A percentile compares a stretch with the other conserved stretches of the same genome.
These are phyloP conservation scores for Globisporangium cederbergense DNA, from an alignment of 352 stramenopile genomes.

Conservation along the genomic window DNA sequence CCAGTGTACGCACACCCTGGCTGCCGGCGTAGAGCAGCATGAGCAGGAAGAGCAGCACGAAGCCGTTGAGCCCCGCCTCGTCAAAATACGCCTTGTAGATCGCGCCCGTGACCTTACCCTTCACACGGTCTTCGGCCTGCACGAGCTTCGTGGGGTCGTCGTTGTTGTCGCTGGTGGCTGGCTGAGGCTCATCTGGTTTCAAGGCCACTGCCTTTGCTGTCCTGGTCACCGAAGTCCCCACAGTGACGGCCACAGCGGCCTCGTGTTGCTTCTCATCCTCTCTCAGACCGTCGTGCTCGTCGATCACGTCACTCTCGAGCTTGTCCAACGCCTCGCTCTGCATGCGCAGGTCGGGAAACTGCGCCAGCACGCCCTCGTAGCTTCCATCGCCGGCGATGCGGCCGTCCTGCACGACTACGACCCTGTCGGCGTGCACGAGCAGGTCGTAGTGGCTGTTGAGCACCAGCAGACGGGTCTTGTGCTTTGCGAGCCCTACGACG, in stretches of 20 bases:
- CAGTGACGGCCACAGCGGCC: background rate
- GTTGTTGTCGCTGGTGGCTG: background rate
- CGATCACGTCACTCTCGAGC: slow-evolving; percentile 1
- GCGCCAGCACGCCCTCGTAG: slow-evolving; percentile 53
- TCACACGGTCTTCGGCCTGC: slow-evolving; percentile 31
- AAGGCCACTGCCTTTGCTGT: background rate
- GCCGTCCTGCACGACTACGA: slow-evolving; percentile 73
- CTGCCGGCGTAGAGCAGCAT: background rate
- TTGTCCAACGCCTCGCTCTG: slow-evolving; percentile 13
- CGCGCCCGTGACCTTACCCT: slow-evolving; percentile 23
- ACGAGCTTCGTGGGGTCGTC: slow-evolving; percentile 16
- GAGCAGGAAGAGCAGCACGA: slow-evolving; percentile 1
- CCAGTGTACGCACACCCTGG: slow-evolving; percentile 18
- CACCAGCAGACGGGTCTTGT: slow-evolving; percentile 86
- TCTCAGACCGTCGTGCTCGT: slow-evolving; percentile 2
- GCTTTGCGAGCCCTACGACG: slow-evolving; percentile 54
- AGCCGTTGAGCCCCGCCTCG: slow-evolving; percentile 27
- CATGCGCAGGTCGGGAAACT: slow-evolving; percentile 25
- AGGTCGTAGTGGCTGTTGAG: slow-evolving; percentile 93
- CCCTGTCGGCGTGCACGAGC: slow-evolving; percentile 42
- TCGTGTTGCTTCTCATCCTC: slow-evolving; percentile 1
- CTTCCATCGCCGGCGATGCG: slow-evolving; percentile 76
- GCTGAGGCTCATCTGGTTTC: background rate
- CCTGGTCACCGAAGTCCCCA: background rate
- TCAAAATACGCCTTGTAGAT: slow-evolving; percentile 40